These are phyloP conservation scores for Cryptococcus maquisensis DNA, from an alignment of 1,284 basidiomycete species.

Conservation along the genomic window DNA sequence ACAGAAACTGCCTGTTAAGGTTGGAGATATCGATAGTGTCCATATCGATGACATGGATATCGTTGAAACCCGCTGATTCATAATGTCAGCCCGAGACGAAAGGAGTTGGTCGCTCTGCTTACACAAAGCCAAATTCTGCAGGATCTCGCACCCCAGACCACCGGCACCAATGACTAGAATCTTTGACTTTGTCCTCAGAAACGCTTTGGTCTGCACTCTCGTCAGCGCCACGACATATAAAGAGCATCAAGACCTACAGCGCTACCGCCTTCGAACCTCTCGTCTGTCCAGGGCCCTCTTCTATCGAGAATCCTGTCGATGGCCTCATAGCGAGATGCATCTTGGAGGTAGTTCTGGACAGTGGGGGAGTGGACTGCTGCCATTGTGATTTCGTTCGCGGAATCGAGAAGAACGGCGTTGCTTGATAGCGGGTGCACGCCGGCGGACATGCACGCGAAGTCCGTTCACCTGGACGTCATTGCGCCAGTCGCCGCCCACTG, in stretches of 20 bases:
- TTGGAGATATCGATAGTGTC: constrained; percentile 99
- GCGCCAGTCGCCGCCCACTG: no score
- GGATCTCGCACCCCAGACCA: constrained; percentile 89
- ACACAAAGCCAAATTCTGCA: constrained; percentile 80
- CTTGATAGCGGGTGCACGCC: background rate
- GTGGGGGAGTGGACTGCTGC: background rate
- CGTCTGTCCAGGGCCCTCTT: constrained; percentile 43
- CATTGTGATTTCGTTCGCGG: constrained; percentile 1
- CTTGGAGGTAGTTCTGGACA: constrained; percentile 19
- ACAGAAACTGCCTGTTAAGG: constrained; percentile 95
- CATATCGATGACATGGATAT: constrained; percentile 99
- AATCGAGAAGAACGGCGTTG: background rate
- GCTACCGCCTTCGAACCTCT: constrained; percentile 32
- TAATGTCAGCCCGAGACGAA: constrained; percentile 7
- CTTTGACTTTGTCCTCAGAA: constrained; percentile 78
- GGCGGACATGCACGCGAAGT: no score
- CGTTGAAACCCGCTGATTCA: constrained; percentile 75
- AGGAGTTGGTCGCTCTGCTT: constrained; percentile 25
- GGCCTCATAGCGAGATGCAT: constrained; percentile 25
- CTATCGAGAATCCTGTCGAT: constrained; percentile 43
- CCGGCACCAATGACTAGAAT: constrained; percentile 96
- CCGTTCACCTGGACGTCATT: no score
- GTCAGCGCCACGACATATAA: background rate
- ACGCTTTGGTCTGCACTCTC: constrained; percentile 68
- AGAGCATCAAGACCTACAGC: constrained; percentile 15